Base-by-base conservation (phyloP, 139 green algal genomes). In the Tetradesmus lagerheimii region DNA sequence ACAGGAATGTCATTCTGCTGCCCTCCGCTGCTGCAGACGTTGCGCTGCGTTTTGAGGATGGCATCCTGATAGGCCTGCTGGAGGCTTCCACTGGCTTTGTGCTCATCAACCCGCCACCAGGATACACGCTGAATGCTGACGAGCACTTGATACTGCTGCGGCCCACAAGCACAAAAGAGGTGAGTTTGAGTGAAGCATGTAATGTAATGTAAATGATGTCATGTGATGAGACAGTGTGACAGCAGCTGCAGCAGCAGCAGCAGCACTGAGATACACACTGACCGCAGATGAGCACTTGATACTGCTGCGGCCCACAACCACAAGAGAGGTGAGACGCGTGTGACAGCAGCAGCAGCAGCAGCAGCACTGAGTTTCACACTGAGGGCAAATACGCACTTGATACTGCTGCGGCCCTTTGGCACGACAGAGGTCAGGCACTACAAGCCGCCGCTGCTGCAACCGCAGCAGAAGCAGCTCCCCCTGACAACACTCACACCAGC, bases 121-220 rank as follows among this genome's bases (percentile, higher is more conserved):
- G 50, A 16, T 86, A 86, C 80, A 74, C 15, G 4, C n/a, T 86
- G 0, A 75, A n/a, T 6, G 47, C 80, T 18, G 31, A 75, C 20
- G 80, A 86, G 34, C 80, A 76, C 16, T 9, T 86, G 15, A 74
- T 86, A 3, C 80, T 86, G 47, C 80, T 86, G 47, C 31, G 80
- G 14, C 47, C 45, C 31, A 86, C 80, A 34, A 25, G 11, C 31
- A n/a, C 50, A 38, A 12, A 11, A 16, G 43, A 75, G 80, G 80
- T 86, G 47, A 45, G 71, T 6, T 14, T 3, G 12, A 38, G 11
- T 31, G 57, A 11, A 64, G 50, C 50, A 64, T 74, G 62, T 34
- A n/a, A n/a, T n/a, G n/a, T n/a, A n/a, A n/a, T n/a, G n/a, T n/a
- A n/a, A n/a, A n/a, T n/a, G n/a, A n/a, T n/a, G n/a, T n/a, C n/a